A percentile compares a stretch with the other conserved stretches of the same genome.
Evolutionary conservation across 2,329 filamentous ascomycete species (phyloP).

Genomic region (Lecanoromycetidae sp.): DNA sequence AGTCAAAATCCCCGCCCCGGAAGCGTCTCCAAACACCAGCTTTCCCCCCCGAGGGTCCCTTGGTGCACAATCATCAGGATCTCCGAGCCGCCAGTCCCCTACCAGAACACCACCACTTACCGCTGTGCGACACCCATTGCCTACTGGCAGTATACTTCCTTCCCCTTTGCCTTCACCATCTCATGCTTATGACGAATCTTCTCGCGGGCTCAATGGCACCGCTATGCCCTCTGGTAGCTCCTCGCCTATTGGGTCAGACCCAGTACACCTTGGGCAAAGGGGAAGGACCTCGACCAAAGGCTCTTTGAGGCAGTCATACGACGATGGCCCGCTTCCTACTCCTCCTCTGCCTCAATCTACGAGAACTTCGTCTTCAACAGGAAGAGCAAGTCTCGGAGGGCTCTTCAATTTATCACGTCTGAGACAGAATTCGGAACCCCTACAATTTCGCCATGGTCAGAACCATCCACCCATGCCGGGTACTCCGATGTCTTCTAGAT

Average conservation of each 20-base stretch:
- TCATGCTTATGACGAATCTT: conserved; percentile 40
- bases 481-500: conserved; percentile 57
- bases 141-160: background rate
- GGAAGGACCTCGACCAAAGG: conserved; percentile 83
- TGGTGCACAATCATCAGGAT: conserved; percentile 26
- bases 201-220: conserved; percentile 48
- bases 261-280: conserved; percentile 48
- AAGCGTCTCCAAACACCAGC: conserved; percentile 27
- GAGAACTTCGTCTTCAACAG: conserved; percentile 69
- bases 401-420: conserved; percentile 67
- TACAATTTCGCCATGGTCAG: conserved; percentile 54
- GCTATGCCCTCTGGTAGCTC: conserved; percentile 55
- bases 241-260: conserved; percentile 45
- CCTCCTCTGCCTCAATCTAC: conserved; percentile 45
- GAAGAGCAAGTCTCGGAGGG: conserved; percentile 85
- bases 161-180: conserved; percentile 29
- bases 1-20: conserved; percentile 48
- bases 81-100: conserved; percentile 19
- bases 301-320: conserved; percentile 61
- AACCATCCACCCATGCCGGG: conserved; percentile 44
- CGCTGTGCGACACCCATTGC: conserved; percentile 9
- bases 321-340: conserved; percentile 56
- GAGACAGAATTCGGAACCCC: conserved; percentile 67
- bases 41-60: conserved; percentile 33
- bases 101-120: conserved; percentile 18